A percentile compares a stretch with the other conserved stretches of the same genome.
Conservation (phyloP, 257 asterid species). For the Pogostemon cablin region DNA sequence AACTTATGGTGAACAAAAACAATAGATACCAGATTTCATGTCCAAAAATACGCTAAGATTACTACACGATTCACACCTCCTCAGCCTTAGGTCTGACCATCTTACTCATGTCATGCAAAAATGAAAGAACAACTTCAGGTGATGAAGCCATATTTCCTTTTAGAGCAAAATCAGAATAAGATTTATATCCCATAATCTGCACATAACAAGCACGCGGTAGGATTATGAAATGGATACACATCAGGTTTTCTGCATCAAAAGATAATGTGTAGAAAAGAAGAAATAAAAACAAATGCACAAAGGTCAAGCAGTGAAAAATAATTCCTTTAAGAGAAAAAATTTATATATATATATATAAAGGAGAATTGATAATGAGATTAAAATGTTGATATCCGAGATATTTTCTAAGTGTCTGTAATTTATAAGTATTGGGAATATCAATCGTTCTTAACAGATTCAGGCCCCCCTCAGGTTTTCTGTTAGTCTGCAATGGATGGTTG, state of each 20-base stretch:
- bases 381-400: conserved; percentile 23
- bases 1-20: conserved; percentile 15
- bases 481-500: conserved; percentile 20
- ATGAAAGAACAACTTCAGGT: conserved; percentile 79
- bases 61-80: conserved; percentile 50
- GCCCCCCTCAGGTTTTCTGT: conserved; percentile 11
- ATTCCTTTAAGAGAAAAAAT: background rate
- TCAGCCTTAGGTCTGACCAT: conserved; percentile 87
- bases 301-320: background rate
- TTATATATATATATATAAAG: background rate
- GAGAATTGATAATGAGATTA: background rate
- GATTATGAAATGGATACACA: conserved; percentile 28
- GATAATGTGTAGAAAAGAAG: conserved; percentile 9
- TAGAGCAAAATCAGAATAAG: conserved; percentile 80
- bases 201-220: conserved; percentile 27
- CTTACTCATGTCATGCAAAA: conserved; percentile 82
- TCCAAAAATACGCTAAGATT: conserved; percentile 23
- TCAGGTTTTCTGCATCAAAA: conserved; percentile 23
- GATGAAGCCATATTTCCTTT: conserved; percentile 89
- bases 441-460: conserved; percentile 19
- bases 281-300: conserved; percentile 21
- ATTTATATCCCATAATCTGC: conserved; percentile 82
- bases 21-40: conserved; percentile 19
- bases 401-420: conserved; percentile 8
- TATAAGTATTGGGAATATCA: conserved; percentile 12